Base-by-base conservation (phyloP, 768 basidiomycete genomes). In the Boletus huronensis region DNA sequence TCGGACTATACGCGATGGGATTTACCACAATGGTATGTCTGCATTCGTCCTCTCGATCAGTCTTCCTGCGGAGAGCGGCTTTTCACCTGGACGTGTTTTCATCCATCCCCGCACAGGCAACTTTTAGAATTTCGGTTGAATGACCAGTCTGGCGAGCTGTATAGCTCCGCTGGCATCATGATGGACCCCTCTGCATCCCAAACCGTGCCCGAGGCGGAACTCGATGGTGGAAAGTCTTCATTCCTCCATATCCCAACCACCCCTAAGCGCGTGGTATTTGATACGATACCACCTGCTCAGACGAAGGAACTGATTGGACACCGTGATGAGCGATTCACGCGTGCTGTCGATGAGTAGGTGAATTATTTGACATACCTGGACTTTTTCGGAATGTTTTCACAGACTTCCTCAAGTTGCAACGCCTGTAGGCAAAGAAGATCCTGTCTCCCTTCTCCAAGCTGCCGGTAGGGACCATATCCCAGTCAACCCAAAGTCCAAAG, bases 301-400 rank as follows among this genome's bases (percentile, higher is more conserved):
- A 75, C 82, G 19, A 87, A 87, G 62, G 87, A 84, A 54, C 75
- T 93, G 3, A 79, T 93, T 35, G 83, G 87, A 59, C 80, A 78
- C 57, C 75, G 91, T 48, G 90, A 93, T 57, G 72, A 78, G 35
- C 73, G 77, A 41, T 94, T 90, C 63, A 66, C 67, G 10, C 65
- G 77, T 39, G 88, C 90, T 29, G 79, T 91, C 13, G 75, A 87
- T 50, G 88, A 92, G 87, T 89, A 69, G 34, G 74, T 59, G 55
- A 3, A 21, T 25, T 7, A 8, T 26, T 51, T 42, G n/a, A 48
- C 31, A 17, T 31, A 21, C 3, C 5, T n/a, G 28, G 3, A 3
- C 3, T 31, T 34, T 21, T 43, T 40, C 9, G 6, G 26, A 45
- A 11, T 44, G 11, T 32, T 39, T 36, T 4, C 9, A 14, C 52